These are phyloP conservation scores for Spergularia marina DNA, from an alignment of 148 eudicot species.

Conservation along the genomic window DNA sequence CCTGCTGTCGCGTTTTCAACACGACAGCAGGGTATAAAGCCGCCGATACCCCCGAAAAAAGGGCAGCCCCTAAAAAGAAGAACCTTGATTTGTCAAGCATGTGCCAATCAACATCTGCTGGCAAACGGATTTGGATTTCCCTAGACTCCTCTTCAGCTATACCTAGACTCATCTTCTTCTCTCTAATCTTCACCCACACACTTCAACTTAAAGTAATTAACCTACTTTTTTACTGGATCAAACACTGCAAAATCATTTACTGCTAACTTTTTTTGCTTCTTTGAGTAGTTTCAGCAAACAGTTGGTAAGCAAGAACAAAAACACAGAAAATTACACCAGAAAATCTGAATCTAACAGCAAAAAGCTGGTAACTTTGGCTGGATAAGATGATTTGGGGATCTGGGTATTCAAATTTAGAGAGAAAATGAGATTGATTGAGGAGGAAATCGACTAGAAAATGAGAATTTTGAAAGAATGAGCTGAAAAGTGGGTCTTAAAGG, in stretches of 20 bases:
- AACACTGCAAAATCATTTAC: background rate
- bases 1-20: slow-evolving; percentile 79
- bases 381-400: slow-evolving; percentile 12
- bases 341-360: background rate
- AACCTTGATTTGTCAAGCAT: slow-evolving; percentile 84
- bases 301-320: background rate
- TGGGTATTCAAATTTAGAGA: background rate
- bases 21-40: slow-evolving; percentile 77
- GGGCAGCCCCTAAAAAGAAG: slow-evolving; percentile 79
- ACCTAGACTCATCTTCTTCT: slow-evolving; percentile 52
- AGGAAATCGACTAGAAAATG: background rate
- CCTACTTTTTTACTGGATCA: background rate
- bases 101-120: slow-evolving; percentile 79
- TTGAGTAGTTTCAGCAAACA: slow-evolving; percentile 14
- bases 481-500: slow-evolving; percentile 1
- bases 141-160: slow-evolving; percentile 54
- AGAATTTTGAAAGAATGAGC: slow-evolving; percentile 3
- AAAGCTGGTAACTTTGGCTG: background rate
- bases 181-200: slow-evolving; percentile 25
- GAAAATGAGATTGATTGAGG: slow-evolving; percentile 13
- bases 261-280: background rate
- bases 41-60: slow-evolving; percentile 75
- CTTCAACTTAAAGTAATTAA: background rate
- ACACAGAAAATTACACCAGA: background rate
- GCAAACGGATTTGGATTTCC: slow-evolving; percentile 56